phyloP scores from a whole-genome alignment of 2,329 filamentous ascomycete genomes.

The Fusarium tricinctum region DNA sequence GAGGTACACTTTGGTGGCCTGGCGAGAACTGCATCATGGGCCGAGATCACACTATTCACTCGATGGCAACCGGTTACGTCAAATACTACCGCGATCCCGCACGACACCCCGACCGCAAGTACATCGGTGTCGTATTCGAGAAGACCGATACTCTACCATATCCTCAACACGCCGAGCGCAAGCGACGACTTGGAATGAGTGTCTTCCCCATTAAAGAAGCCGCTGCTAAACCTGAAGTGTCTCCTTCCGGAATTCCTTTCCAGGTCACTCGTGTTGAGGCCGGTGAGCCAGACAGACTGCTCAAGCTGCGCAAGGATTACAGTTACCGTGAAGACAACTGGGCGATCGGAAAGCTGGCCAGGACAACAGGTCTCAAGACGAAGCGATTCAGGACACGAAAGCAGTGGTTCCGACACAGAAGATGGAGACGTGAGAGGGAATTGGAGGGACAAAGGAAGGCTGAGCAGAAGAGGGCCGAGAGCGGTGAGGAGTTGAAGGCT shows the following conservation, averaged over 20 bases:
- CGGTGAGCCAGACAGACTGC: slow-evolving; percentile 62
- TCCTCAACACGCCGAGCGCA: slow-evolving; percentile 78
- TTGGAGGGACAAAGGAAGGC: slow-evolving; percentile 59
- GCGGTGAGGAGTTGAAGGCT: slow-evolving; percentile 50
- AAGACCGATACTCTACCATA: slow-evolving; percentile 85
- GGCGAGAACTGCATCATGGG: slow-evolving; percentile 97
- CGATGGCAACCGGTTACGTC: slow-evolving; percentile 88
- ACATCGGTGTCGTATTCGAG: slow-evolving; percentile 93
- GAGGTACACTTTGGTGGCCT: slow-evolving; percentile 93
- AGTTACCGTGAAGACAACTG: slow-evolving; percentile 73
- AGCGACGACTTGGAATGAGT: slow-evolving; percentile 81
- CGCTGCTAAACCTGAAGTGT: slow-evolving; percentile 57
- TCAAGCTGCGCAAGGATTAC: slow-evolving; percentile 67
- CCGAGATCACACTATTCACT: slow-evolving; percentile 95
- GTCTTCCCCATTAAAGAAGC: slow-evolving; percentile 62
- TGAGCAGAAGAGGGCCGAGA: slow-evolving; percentile 52
- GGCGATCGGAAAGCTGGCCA: slow-evolving; percentile 68
- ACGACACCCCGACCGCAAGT: slow-evolving; percentile 87
- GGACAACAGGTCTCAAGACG: slow-evolving; percentile 64
- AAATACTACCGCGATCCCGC: slow-evolving; percentile 94
- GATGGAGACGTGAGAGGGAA: slow-evolving; percentile 60
- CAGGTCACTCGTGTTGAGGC: slow-evolving; percentile 59
- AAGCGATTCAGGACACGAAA: slow-evolving; percentile 66
- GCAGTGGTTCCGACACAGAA: slow-evolving; percentile 61
- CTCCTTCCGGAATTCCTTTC: slow-evolving; percentile 65